Base-by-base conservation (phyloP, 352 stramenopile species). In the Pythium biforme region DNA sequence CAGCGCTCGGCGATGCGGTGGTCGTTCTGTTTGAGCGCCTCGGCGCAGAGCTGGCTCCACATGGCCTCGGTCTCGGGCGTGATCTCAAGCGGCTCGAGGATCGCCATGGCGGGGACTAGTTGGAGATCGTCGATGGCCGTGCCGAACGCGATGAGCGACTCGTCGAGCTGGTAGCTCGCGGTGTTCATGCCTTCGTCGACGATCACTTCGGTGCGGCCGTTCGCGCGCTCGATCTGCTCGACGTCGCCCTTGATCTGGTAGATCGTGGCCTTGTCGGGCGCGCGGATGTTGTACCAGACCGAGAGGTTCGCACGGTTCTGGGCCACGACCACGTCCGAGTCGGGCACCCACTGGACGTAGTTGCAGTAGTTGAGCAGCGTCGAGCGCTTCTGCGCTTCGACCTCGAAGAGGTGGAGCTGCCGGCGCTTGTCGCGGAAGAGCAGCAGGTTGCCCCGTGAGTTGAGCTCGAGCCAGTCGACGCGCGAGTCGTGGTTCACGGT, bases 331-430 rank as follows among this genome's bases (percentile, higher is more conserved):
- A 98, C 95, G 62, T 98, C 93, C 55, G 83, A 97, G 31, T 96
- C 86, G n/a, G 94, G 95, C 10, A 98, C 94, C 95, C 95, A 98
- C 72, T 98, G 93, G 41, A 98, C 94, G 68, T 98, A 98, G 63
- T 92, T 97, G 76, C 92, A 98, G 74, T 97, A 97, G 61, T 94
- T 97, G 20, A 98, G 79, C 39, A 98, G 69, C 15, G 90, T 97
- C 25, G 74, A 92, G 22, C 88, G 82, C 40, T 77, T 83, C 59
- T 98, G 91, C 11, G 79, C 72, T 23, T 93, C 81, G 23, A 98
- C 69, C 62, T 98, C 93, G 70, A 96, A 98, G 10, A 98, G 66
- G 53, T 98, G 90, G 34, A 98, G 73, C 51, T 96, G 86, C 0
- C 89, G 81, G 9, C 88, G 74, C 72, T 96, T 97, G 75, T 98